phyloP scores from a whole-genome alignment of 305 asterid species.

The Petunia hybrid region DNA sequence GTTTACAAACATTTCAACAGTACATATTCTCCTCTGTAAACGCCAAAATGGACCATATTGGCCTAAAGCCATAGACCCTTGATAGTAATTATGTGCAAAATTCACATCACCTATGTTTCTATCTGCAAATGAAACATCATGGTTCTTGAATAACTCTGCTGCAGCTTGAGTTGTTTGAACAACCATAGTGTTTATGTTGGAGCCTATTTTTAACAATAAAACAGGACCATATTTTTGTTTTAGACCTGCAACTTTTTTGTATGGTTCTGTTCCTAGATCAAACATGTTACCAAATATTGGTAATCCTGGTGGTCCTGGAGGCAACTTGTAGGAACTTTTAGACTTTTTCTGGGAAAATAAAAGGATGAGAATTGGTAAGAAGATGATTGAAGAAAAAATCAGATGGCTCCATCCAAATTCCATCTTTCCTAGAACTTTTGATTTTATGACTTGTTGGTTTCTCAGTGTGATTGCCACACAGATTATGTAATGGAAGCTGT shows the following conservation, averaged over 20 bases:
- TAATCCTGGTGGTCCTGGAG: slow-evolving; percentile 76
- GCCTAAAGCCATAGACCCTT: background rate
- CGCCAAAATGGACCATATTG: slow-evolving; percentile 28
- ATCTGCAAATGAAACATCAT: slow-evolving; percentile 36
- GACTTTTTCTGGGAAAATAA: background rate
- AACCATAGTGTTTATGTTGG: slow-evolving; percentile 37
- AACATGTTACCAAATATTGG: slow-evolving; percentile 53
- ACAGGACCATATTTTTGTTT: slow-evolving; percentile 14
- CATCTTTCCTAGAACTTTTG: too few species aligned
- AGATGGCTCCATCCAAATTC: slow-evolving; percentile 13
- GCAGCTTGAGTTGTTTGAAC: slow-evolving; percentile 36
- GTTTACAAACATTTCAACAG: slow-evolving; percentile 23
- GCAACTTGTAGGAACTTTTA: slow-evolving; percentile 29
- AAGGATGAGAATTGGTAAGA: background rate
- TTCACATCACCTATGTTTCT: background rate
- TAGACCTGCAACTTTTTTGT: background rate
- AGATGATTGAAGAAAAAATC: background rate
- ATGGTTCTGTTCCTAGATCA: background rate
- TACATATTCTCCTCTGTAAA: slow-evolving; percentile 4
- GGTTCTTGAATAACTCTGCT: slow-evolving; percentile 41
- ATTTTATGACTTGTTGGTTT: too few species aligned
- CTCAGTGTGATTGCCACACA: too few species aligned
- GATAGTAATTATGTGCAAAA: background rate
- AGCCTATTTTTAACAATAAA: background rate
- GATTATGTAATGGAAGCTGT: too few species aligned